Evolutionary conservation across 306 rosid genomes (phyloP), one percentile per base, ranked within the genome.

Genomic region (Gynostemma pentaphyllum): DNA sequence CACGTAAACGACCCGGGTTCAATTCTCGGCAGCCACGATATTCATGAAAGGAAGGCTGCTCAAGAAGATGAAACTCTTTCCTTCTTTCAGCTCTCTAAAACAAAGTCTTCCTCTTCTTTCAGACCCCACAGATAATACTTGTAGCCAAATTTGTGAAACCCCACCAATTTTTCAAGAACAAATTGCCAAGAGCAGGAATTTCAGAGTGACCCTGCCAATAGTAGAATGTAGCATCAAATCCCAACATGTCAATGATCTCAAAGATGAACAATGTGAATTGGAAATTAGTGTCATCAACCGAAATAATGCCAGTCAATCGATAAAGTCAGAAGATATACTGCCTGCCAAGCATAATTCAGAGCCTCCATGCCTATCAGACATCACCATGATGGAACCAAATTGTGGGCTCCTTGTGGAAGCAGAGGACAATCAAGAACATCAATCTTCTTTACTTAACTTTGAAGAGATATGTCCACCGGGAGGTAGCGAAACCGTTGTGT

Each of bases 381-480:
- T 22, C 18, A 34, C 10, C 19, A 11, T 41, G 7, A 60, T 40
- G 64, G 29, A 57, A 57, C 45, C 64, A 36, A 57, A 21, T 36
- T 45, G 66, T 40, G 30, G 66, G 66, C 48, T 12, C 64, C 66
- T 22, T 21, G 36, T 15, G 46, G 39, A 41, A 14, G 70, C n/a
- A n/a, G n/a, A 62, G 22, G 74, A 75, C 32, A 71, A 29, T 19
- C 68, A 75, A 30, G 68, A 72, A n/a, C 51, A 27, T 66, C n/a
- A n/a, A n/a, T 73, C 88, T 15, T 81, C 78, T 59, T 69, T 90
- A 13, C 30, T 21, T 45, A 83, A 82, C 68, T 88, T 86, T 47
- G 82, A 92, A 74, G 94, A 81, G 68, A 72, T 70, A 4, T 82
- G 90, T 74, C 96, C 94, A 41, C 96, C 96, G 4, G 90, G 87